Evolutionary conservation across 2,329 filamentous ascomycete genomes (phyloP).

Genomic region (Raffaelea ambrosiae): DNA sequence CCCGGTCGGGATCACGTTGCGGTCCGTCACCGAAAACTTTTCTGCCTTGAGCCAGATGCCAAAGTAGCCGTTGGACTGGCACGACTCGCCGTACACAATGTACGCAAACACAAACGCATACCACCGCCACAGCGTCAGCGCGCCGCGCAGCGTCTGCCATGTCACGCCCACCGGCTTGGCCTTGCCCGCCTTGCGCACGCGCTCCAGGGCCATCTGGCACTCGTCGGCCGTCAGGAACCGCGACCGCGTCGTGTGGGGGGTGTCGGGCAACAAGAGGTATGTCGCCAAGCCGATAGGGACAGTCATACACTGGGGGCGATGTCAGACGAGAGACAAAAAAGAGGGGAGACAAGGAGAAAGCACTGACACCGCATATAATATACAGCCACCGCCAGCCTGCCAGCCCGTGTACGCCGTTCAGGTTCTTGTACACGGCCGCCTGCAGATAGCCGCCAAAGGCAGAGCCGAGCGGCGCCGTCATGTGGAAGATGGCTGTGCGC

Average conservation of each 20-base stretch:
- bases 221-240: conserved; percentile 19
- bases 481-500: conserved; percentile 52
- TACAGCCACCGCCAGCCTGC: conserved; percentile 26
- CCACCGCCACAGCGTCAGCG: conserved; percentile 19
- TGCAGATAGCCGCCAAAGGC: conserved; percentile 22
- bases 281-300: conserved; percentile 19
- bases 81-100: conserved; percentile 13
- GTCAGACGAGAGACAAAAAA: not conserved
- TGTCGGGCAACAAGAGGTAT: conserved; percentile 19
- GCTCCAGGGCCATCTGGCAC: conserved; percentile 13
- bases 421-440: conserved; percentile 18
- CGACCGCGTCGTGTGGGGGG: conserved; percentile 18
- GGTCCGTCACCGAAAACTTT: conserved; percentile 16
- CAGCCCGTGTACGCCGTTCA: conserved; percentile 20
- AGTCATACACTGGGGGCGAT: conserved; percentile 15
- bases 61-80: conserved; percentile 1
- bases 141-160: conserved; percentile 14
- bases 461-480: conserved; percentile 39
- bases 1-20: conserved; percentile 17
- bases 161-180: conserved; percentile 17
- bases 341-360: not conserved
- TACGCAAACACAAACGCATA: conserved; percentile 21
- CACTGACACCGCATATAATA: conserved; percentile 14
- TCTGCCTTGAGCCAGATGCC: conserved; percentile 11
- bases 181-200: conserved; percentile 16